phyloP scores from a whole-genome alignment of 1,284 basidiomycete species.

The Sporisorium sorghi region DNA sequence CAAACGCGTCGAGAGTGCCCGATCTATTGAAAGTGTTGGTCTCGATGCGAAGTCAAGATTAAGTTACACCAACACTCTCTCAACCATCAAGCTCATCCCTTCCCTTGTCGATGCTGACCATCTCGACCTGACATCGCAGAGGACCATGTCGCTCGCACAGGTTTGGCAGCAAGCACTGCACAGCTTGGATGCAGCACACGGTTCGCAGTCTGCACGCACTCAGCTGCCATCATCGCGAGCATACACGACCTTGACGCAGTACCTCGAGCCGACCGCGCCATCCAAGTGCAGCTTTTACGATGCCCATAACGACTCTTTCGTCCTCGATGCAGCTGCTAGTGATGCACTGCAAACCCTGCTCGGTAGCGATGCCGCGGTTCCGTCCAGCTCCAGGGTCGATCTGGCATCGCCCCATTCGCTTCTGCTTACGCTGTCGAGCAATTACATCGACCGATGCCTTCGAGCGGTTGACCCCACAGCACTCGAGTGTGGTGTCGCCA shows the following conservation, averaged over 20 bases:
- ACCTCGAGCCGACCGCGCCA: slow-evolving; percentile 23
- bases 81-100: neutral
- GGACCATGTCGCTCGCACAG: slow-evolving; percentile 26
- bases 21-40: slow-evolving; percentile 17
- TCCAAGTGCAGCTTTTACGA: slow-evolving; percentile 20
- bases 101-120: neutral
- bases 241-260: slow-evolving; percentile 18
- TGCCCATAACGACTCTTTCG: neutral
- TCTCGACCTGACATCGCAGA: neutral
- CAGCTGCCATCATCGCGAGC: slow-evolving; percentile 17
- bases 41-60: neutral
- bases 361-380: slow-evolving; percentile 2
- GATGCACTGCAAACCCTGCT: slow-evolving; percentile 11
- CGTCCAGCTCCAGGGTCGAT: slow-evolving; percentile 29
- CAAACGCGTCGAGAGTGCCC: slow-evolving; percentile 8
- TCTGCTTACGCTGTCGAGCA: slow-evolving; percentile 28
- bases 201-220: neutral
- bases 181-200: slow-evolving; percentile 4
- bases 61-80: slow-evolving; percentile 17
- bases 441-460: slow-evolving; percentile 25
- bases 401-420: slow-evolving; percentile 23
- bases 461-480: slow-evolving; percentile 7
- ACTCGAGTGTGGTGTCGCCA: neutral
- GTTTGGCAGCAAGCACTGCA: slow-evolving; percentile 32
- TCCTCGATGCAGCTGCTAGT: slow-evolving; percentile 1